Evolutionary conservation across 169 alveolate species (phyloP).

Genomic region (Babesia divergens): DNA sequence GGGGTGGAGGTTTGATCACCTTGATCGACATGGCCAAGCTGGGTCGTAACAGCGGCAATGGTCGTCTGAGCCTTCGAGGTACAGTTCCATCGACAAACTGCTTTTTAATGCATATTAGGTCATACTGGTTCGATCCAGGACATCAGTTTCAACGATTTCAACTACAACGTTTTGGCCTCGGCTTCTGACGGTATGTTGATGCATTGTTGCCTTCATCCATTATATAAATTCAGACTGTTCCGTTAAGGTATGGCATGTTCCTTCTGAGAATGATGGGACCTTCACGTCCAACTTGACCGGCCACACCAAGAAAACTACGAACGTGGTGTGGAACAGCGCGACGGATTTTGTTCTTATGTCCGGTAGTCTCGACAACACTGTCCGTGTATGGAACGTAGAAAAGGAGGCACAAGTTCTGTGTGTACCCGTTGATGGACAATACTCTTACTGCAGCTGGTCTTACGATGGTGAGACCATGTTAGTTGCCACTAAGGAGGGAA

Average conservation of each 20-base stretch:
- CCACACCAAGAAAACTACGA: constrained; percentile 69
- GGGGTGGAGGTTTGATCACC: constrained; percentile 74
- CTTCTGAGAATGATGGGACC: constrained; percentile 18
- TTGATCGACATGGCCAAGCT: constrained; percentile 60
- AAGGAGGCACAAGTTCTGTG: constrained; percentile 56
- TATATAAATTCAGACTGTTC: constrained; percentile 34
- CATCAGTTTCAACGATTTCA: constrained; percentile 67
- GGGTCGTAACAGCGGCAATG: constrained; percentile 60
- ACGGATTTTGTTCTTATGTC: constrained; percentile 66
- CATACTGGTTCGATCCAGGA: constrained; percentile 70
- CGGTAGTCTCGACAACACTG: constrained; percentile 60
- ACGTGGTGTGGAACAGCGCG: constrained; percentile 69
- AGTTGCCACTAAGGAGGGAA: constrained; percentile 52
- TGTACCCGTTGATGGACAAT: constrained; percentile 52
- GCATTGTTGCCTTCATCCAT: neutral
- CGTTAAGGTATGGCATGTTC: constrained; percentile 67
- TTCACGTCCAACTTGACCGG: constrained; percentile 63
- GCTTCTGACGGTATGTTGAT: constrained; percentile 70
- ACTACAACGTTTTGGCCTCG: constrained; percentile 65
- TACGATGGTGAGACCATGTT: constrained; percentile 57
- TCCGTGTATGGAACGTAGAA: constrained; percentile 69
- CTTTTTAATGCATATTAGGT: neutral
- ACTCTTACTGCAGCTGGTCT: constrained; percentile 70
- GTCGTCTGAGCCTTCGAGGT: constrained; percentile 65
- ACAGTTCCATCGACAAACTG: neutral